These are phyloP conservation scores for Aspergillus sp. DNA, from an alignment of 2,329 filamentous ascomycete species.

Conservation along the genomic window DNA sequence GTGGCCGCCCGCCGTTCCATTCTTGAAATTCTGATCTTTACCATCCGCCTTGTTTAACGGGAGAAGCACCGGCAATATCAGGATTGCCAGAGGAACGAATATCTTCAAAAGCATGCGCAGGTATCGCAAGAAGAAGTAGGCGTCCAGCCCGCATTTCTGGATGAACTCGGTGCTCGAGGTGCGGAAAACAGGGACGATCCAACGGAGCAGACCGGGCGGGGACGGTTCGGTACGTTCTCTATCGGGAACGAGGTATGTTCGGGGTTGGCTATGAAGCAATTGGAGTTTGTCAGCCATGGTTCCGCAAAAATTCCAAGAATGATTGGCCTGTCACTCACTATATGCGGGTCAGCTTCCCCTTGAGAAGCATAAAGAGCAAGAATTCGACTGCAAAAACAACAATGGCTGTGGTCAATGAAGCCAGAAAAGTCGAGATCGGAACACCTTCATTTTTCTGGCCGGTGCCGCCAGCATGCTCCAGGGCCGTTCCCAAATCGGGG, in stretches of 20 bases:
- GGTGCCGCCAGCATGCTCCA: constrained; percentile 30
- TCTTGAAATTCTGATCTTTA: constrained; percentile 50
- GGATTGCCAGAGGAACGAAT: constrained; percentile 70
- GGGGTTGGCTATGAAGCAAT: constrained; percentile 56
- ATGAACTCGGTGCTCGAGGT: constrained; percentile 77
- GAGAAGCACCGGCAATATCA: constrained; percentile 78
- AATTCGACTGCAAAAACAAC: constrained; percentile 58
- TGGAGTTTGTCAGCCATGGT: constrained; percentile 1
- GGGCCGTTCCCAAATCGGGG: constrained; percentile 23
- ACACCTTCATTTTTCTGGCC: constrained; percentile 32
- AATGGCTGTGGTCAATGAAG: constrained; percentile 57
- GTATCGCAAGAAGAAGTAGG: constrained; percentile 95
- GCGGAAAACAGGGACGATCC: constrained; percentile 55
- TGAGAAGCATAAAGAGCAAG: constrained; percentile 65
- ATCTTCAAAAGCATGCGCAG: constrained; percentile 80
- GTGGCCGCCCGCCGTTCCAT: constrained; percentile 29
- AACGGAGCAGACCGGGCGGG: constrained; percentile 50
- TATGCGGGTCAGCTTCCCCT: constrained; percentile 72
- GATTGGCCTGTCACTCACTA: constrained; percentile 53
- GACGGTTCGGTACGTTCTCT: constrained; percentile 74
- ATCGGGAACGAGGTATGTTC: constrained; percentile 80
- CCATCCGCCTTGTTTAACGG: constrained; percentile 76
- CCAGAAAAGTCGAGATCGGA: constrained; percentile 50
- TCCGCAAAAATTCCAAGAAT: neutral
- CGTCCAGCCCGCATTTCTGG: constrained; percentile 89